Base-by-base conservation (phyloP, 768 basidiomycete genomes). In the Trametes cubensis region DNA sequence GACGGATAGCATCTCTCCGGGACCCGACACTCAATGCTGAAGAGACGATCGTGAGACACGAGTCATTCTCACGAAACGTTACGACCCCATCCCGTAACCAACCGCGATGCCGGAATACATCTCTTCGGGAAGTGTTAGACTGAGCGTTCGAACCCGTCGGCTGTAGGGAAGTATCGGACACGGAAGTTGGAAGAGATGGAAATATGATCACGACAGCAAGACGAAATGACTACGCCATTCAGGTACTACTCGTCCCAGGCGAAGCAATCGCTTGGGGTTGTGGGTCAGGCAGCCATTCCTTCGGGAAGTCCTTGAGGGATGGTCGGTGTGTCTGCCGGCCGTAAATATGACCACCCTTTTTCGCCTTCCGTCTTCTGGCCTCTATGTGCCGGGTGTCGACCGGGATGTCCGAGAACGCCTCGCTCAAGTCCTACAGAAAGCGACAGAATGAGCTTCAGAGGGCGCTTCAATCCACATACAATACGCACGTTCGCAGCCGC, bases 351-450 rank as follows among this genome's bases (percentile, higher is more conserved):
- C 88, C 90, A 23, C 89, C 89, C 70, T 83, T 84, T 72, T 85
- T 88, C 50, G 86, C 85, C 75, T 93, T 94, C 67, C 80, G 79
- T 47, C 79, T 78, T 72, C 86, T 89, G 3, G 91, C 83, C 67
- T 85, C 82, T 20, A 94, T 74, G 75, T 95, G 92, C 58, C 95
- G 85, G 42, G 82, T 75, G 72, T 97, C 95, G n/a, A 93, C 69
- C 1, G 95, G 94, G 28, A 95, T 75, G 67, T 87, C 83, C 45
- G 77, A 77, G 71, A 89, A 85, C 18, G 73, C 75, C 67, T 82
- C 77, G 45, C 73, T 69, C 23, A 73, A 64, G 60, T 80, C 72
- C 81, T 87, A 62, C 20, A 28, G 14, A 41, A 1, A 14, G 6
- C 6, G 6, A 41, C 26, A 34, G 8, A 2, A 21, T 15, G 4